phyloP scores from a whole-genome alignment of 768 basidiomycete species.

The Serendipita sp. region DNA sequence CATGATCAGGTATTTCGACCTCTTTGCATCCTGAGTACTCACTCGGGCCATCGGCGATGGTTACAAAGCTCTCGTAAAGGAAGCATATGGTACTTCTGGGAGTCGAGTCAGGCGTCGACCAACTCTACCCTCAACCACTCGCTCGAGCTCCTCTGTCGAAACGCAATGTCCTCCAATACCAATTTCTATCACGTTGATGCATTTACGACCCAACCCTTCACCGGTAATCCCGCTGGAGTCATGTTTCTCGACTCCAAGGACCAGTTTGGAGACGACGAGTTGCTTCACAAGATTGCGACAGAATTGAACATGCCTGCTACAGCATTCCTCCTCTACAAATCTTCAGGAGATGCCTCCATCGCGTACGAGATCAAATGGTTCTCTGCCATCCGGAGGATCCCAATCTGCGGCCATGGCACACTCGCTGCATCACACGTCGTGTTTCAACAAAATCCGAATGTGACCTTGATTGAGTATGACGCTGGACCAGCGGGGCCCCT shows the following conservation, averaged over 20 bases:
- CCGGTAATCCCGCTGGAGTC: slow-evolving; percentile 21
- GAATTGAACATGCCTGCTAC: slow-evolving; percentile 18
- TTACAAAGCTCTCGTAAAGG: no score
- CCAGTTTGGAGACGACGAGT: not conserved
- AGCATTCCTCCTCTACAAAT: slow-evolving; percentile 11
- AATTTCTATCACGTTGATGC: slow-evolving; percentile 17
- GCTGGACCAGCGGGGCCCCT: slow-evolving; percentile 13
- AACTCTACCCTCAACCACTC: no score
- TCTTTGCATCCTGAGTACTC: no score
- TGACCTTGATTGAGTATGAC: slow-evolving; percentile 11
- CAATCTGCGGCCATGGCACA: slow-evolving; percentile 22
- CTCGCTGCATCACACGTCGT: slow-evolving; percentile 18
- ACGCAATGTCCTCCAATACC: slow-evolving; percentile 5
- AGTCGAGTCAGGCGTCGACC: no score
- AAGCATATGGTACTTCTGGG: no score
- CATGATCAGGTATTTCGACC: no score
- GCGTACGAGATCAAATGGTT: slow-evolving; percentile 17
- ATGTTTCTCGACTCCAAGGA: slow-evolving; percentile 13
- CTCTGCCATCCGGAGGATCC: slow-evolving; percentile 14
- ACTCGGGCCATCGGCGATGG: no score
- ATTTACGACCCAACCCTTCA: slow-evolving; percentile 17
- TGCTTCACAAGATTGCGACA: slow-evolving; percentile 11
- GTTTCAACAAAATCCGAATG: slow-evolving; percentile 9
- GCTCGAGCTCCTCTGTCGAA: no score
- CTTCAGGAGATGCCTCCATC: not conserved